Evolutionary conservation across 1,284 basidiomycete species (phyloP).

Genomic region (Cystobasidium pallidum): DNA sequence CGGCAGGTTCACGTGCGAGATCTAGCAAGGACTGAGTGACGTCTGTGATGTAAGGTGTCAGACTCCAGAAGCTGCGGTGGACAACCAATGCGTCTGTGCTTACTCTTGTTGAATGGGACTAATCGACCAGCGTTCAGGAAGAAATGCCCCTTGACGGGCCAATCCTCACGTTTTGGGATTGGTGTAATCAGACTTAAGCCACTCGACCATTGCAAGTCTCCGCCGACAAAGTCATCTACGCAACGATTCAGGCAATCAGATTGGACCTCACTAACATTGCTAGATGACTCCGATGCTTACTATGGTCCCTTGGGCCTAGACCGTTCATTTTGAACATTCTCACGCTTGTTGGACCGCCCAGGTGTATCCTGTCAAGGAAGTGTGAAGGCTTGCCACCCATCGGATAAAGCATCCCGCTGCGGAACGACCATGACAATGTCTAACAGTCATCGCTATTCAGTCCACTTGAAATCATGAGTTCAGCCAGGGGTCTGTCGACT

Average conservation of each 20-base stretch:
- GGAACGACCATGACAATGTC: conserved; percentile 68
- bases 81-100: conserved; percentile 53
- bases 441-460: conserved; percentile 53
- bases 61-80: too few species aligned
- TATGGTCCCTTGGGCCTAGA: conserved; percentile 78
- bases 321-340: conserved; percentile 82
- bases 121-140: conserved; percentile 87
- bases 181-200: conserved; percentile 80
- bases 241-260: not conserved
- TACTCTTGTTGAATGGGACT: conserved; percentile 67
- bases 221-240: conserved; percentile 75
- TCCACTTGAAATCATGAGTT: not conserved
- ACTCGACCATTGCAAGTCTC: conserved; percentile 81
- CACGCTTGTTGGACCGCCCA: conserved; percentile 89
- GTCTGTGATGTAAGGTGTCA: conserved; percentile 53
- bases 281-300: too few species aligned
- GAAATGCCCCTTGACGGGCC: conserved; percentile 84
- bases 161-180: conserved; percentile 74
- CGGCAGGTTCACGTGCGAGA: conserved; percentile 57
- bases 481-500: conserved; percentile 45
- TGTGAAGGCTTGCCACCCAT: conserved; percentile 60
- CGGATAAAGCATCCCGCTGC: conserved; percentile 67
- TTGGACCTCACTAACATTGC: too few species aligned
- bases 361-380: conserved; percentile 85
- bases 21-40: conserved; percentile 58